A percentile compares a stretch with the other conserved stretches of the same genome.
Conservation (phyloP, 805 yeast species). For the Myxozyma melibiosi region DNA sequence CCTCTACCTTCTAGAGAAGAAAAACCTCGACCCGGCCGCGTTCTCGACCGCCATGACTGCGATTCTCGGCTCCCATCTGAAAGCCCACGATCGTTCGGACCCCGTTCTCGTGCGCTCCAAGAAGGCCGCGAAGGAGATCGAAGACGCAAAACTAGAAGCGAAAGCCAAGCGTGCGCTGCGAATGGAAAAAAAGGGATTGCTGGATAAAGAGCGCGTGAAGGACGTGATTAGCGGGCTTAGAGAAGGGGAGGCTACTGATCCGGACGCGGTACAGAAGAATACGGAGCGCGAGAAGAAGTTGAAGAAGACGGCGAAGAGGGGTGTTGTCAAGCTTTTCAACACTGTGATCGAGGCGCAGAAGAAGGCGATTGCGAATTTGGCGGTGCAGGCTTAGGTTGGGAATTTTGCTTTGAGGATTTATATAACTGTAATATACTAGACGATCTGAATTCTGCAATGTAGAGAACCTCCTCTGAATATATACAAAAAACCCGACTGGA, state of each 20-base stretch:
- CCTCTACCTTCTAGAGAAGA: constrained; percentile 47
- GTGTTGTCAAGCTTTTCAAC: constrained; percentile 77
- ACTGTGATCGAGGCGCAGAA: constrained; percentile 78
- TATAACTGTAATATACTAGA: too few species aligned
- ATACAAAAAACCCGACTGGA: too few species aligned
- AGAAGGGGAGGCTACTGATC: constrained; percentile 48
- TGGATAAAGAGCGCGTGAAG: constrained; percentile 67
- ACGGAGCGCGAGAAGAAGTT: constrained; percentile 69
- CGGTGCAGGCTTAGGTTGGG: too few species aligned
- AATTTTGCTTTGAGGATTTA: too few species aligned
- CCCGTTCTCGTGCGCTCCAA: constrained; percentile 78
- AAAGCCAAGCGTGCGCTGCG: constrained; percentile 74
- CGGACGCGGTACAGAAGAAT: constrained; percentile 56
- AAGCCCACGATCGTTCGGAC: constrained; percentile 84
- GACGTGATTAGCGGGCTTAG: constrained; percentile 51
- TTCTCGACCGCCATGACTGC: constrained; percentile 85
- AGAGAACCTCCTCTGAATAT: too few species aligned
- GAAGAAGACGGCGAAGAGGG: constrained; percentile 82
- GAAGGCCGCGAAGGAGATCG: constrained; percentile 70
- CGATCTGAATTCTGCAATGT: too few species aligned
- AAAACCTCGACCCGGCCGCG: constrained; percentile 65
- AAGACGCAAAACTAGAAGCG: constrained; percentile 76
- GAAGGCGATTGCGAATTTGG: constrained; percentile 17
- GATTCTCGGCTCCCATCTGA: constrained; percentile 78
- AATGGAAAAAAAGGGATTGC: constrained; percentile 67